Conservation (phyloP, 768 basidiomycete species). For the Phylloporus scabripes region DNA sequence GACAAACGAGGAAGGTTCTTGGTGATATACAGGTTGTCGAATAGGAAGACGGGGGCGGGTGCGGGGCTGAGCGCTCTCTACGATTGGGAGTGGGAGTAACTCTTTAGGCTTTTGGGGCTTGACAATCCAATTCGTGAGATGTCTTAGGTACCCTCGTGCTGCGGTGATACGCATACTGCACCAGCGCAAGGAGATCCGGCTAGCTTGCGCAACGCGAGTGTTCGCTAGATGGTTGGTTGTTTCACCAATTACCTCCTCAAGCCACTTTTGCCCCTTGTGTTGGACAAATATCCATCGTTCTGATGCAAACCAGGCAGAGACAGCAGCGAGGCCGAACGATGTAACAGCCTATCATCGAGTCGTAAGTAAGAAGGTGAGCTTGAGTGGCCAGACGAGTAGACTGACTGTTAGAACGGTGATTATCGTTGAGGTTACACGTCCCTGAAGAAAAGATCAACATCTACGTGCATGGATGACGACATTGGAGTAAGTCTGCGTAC, state of each 20-base stretch:
- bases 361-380: slow-evolving; percentile 6
- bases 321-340: slow-evolving; percentile 42
- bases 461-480: slow-evolving; percentile 16
- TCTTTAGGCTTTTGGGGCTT: slow-evolving; percentile 20
- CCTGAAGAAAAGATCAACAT: slow-evolving; percentile 34
- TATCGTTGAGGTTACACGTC: slow-evolving; percentile 55
- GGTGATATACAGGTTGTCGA: slow-evolving; percentile 16
- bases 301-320: slow-evolving; percentile 49
- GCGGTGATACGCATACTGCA: slow-evolving; percentile 17
- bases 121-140: slow-evolving; percentile 22
- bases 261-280: slow-evolving; percentile 48
- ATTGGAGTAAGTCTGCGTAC: slow-evolving; percentile 34
- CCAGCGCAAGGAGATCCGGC: slow-evolving; percentile 24
- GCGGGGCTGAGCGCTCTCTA: slow-evolving; percentile 18
- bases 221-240: slow-evolving; percentile 23
- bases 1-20: slow-evolving; percentile 16
- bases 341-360: slow-evolving; percentile 28
- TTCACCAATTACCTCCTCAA: slow-evolving; percentile 39
- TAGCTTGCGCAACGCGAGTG: slow-evolving; percentile 22
- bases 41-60: slow-evolving; percentile 7
- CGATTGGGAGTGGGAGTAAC: slow-evolving; percentile 23
- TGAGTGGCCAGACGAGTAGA: background rate
- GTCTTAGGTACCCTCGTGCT: slow-evolving; percentile 19
- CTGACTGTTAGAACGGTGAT: slow-evolving; percentile 66
- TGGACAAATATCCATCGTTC: slow-evolving; percentile 46